Evolutionary conservation across 2,329 filamentous ascomycete species (phyloP).

Genomic region (Monosporascus sp.): DNA sequence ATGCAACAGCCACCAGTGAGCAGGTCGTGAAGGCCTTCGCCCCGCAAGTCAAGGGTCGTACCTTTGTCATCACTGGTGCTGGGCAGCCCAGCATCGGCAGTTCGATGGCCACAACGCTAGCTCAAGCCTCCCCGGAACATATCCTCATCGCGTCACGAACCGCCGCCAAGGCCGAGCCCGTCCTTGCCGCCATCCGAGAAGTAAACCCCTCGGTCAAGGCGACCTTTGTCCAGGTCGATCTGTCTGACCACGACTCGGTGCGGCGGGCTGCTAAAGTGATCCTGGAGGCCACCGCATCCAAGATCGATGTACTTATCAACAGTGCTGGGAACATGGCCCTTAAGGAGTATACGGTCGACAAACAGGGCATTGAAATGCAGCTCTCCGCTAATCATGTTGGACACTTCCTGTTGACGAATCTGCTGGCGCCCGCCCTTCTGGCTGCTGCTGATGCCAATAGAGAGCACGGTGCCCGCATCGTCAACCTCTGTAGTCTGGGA

Average conservation of each 20-base stretch:
- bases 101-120: conserved; percentile 15
- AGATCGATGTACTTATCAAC: conserved; percentile 20
- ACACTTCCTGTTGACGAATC: conserved; percentile 41
- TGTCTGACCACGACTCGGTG: conserved; percentile 17
- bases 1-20: conserved; percentile 15
- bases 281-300: conserved; percentile 8
- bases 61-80: conserved; percentile 18
- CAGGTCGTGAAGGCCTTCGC: conserved; percentile 18
- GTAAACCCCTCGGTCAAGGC: conserved; percentile 16
- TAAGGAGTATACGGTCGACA: conserved; percentile 19
- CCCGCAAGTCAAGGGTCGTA: conserved; percentile 14
- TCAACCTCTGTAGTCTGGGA: conserved; percentile 18
- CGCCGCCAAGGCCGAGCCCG: conserved; percentile 13
- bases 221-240: conserved; percentile 18
- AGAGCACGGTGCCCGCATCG: conserved; percentile 29
- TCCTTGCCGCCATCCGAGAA: conserved; percentile 11
- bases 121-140: conserved; percentile 12
- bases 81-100: conserved; percentile 17
- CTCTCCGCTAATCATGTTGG: conserved; percentile 45
- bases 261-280: conserved; percentile 14
- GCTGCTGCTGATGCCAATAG: conserved; percentile 23
- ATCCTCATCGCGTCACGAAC: conserved; percentile 21
- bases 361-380: conserved; percentile 30
- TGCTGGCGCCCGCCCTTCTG: conserved; percentile 38
- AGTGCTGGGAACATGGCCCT: conserved; percentile 18